Conservation (phyloP, 2,329 filamentous ascomycete species). For the Pseudogymnoascus sp. region DNA sequence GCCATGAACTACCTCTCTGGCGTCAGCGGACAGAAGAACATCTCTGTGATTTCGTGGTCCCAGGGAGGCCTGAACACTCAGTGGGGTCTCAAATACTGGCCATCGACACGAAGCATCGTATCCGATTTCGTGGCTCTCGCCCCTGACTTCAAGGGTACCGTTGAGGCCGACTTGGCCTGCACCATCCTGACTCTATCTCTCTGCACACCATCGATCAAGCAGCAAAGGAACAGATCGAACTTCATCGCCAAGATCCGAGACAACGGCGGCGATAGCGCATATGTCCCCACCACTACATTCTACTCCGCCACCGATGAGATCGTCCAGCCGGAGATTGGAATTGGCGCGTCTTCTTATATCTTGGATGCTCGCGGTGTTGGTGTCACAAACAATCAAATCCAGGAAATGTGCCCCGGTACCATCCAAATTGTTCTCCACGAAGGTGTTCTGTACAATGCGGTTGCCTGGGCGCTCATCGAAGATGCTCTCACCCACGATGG, state of each 20-base stretch:
- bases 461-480: conserved; percentile 36
- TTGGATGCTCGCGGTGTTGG: conserved; percentile 30
- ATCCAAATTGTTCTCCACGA: conserved; percentile 32
- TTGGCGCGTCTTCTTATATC: conserved; percentile 38
- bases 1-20: conserved; percentile 48
- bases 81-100: conserved; percentile 53
- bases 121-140: conserved; percentile 46
- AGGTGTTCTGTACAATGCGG: conserved; percentile 41
- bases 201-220: conserved; percentile 36
- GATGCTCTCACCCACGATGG: conserved; percentile 43
- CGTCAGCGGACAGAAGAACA: conserved; percentile 31
- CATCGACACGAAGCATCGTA: conserved; percentile 37
- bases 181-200: conserved; percentile 10
- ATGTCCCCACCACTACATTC: conserved; percentile 47
- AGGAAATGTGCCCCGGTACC: conserved; percentile 35
- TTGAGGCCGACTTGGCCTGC: conserved; percentile 28
- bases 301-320: conserved; percentile 45
- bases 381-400: conserved; percentile 43
- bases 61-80: conserved; percentile 48
- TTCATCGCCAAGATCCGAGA: conserved; percentile 37
- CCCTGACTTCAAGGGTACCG: conserved; percentile 45
- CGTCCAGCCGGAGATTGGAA: conserved; percentile 42
- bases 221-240: conserved; percentile 39
- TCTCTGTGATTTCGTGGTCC: conserved; percentile 45
- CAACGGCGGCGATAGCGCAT: conserved; percentile 42